phyloP scores from a whole-genome alignment of 2,329 filamentous ascomycete genomes.

The Teratosphaeria viscida region DNA sequence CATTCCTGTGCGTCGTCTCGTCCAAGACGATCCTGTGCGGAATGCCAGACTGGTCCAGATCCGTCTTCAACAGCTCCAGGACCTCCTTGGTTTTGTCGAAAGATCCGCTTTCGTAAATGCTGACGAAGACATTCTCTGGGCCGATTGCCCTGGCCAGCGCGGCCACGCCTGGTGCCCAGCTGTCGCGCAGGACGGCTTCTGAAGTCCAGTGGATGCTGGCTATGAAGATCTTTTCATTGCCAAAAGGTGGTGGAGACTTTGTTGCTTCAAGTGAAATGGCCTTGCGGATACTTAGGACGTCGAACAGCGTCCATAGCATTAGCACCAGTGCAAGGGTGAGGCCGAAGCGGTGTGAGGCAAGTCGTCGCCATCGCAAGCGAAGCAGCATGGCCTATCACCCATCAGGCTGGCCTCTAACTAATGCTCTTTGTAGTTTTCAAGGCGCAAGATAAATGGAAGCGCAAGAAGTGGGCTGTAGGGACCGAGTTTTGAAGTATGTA shows the following conservation, averaged over 20 bases:
- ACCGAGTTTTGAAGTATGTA: background rate
- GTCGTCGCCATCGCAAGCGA: background rate
- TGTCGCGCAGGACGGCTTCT: conserved; percentile 46
- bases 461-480: background rate
- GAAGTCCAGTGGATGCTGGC: conserved; percentile 61
- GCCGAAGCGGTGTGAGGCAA: background rate
- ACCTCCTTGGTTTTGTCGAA: conserved; percentile 57
- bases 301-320: conserved; percentile 12
- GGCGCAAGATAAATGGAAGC: background rate
- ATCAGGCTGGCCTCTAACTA: background rate
- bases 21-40: conserved; percentile 47
- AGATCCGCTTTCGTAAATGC: conserved; percentile 58
- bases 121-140: conserved; percentile 55
- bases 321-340: conserved; percentile 6
- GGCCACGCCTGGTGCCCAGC: conserved; percentile 54
- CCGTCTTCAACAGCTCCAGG: conserved; percentile 45
- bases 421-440: background rate
- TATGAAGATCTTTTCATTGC: conserved; percentile 47
- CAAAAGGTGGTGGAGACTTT: conserved; percentile 8
- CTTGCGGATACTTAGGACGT: conserved; percentile 11
- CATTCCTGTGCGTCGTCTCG: conserved; percentile 48
- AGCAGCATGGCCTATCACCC: background rate
- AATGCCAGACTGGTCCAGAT: conserved; percentile 45
- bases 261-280: conserved; percentile 8
- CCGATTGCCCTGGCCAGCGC: conserved; percentile 48